A percentile compares a stretch with the other conserved stretches of the same genome.
Evolutionary conservation across 352 stramenopile genomes (phyloP).

Genomic region (Globisporangium okanoganense): DNA sequence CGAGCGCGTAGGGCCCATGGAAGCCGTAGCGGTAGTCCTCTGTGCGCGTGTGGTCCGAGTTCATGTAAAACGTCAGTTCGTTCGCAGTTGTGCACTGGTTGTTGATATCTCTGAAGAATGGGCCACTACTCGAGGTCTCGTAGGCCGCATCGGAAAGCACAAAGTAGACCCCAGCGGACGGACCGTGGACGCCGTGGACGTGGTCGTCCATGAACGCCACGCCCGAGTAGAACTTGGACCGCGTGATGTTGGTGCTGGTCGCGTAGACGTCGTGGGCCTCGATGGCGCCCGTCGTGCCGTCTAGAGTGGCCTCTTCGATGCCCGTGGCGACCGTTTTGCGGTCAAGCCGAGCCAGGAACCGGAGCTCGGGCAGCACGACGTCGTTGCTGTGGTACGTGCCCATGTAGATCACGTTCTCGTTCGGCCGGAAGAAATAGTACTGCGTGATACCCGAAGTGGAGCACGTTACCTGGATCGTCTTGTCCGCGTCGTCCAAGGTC

Average conservation of each 20-base stretch:
- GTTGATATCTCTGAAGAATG: constrained; percentile 60
- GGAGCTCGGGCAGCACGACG: constrained; percentile 32
- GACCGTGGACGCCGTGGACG: constrained; percentile 35
- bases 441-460: constrained; percentile 33
- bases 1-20: constrained; percentile 43
- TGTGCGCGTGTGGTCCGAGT: constrained; percentile 52
- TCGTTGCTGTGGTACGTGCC: constrained; percentile 39
- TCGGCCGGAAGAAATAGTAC: constrained; percentile 48
- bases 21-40: constrained; percentile 55
- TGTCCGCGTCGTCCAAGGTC: constrained; percentile 27
- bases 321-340: constrained; percentile 32
- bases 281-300: constrained; percentile 28
- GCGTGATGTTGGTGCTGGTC: constrained; percentile 25
- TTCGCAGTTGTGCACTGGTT: constrained; percentile 46
- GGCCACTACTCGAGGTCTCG: constrained; percentile 38
- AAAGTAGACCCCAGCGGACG: constrained; percentile 39
- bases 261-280: constrained; percentile 37
- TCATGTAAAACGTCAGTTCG: constrained; percentile 59
- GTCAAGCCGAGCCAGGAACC: constrained; percentile 41
- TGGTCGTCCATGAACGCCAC: constrained; percentile 37
- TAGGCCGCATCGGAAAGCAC: constrained; percentile 43
- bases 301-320: constrained; percentile 31
- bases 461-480: constrained; percentile 45
- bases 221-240: constrained; percentile 43
- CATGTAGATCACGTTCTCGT: constrained; percentile 57